A percentile compares a stretch with the other conserved stretches of the same genome.
These are phyloP conservation scores for Dactylellina cionopaga DNA, from an alignment of 2,329 filamentous ascomycete genomes.

Conservation along the genomic window DNA sequence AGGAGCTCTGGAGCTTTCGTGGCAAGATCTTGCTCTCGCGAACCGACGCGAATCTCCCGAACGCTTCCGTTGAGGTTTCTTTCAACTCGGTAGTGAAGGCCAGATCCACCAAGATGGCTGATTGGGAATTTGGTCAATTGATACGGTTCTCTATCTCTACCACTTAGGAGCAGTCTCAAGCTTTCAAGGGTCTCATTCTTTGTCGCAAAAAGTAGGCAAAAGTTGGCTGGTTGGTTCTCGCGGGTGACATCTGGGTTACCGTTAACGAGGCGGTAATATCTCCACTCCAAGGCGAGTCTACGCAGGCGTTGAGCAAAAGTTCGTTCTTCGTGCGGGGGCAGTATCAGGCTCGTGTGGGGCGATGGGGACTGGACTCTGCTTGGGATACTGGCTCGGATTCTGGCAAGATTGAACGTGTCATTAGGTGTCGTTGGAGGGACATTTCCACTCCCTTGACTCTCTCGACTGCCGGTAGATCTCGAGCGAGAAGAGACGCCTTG, in stretches of 20 bases:
- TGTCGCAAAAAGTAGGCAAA: constrained; percentile 46
- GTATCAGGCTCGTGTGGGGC: constrained; percentile 44
- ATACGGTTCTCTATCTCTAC: constrained; percentile 44
- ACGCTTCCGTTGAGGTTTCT: constrained; percentile 47
- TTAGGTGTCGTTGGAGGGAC: constrained; percentile 28
- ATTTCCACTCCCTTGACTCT: constrained; percentile 47
- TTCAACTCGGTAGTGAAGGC: constrained; percentile 44
- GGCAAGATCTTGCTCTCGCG: constrained; percentile 40
- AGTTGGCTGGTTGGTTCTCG: constrained; percentile 45
- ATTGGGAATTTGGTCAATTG: constrained; percentile 46
- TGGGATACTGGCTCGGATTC: constrained; percentile 51
- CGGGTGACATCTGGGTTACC: constrained; percentile 45
- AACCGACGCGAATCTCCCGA: constrained; percentile 49
- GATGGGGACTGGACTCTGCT: constrained; percentile 46
- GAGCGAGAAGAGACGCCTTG: constrained; percentile 46
- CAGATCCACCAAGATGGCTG: constrained; percentile 40
- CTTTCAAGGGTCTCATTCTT: constrained; percentile 51
- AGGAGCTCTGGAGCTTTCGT: constrained; percentile 35
- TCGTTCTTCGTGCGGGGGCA: constrained; percentile 51
- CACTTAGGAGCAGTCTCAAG: constrained; percentile 44
- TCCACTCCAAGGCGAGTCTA: constrained; percentile 50
- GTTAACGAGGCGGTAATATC: constrained; percentile 49
- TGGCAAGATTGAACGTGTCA: constrained; percentile 52
- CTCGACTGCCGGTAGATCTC: constrained; percentile 46
- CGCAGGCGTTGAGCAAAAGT: constrained; percentile 51